Evolutionary conservation across 169 alveolate species (phyloP).

Genomic region (Ichthyophthirius multifiliis): DNA sequence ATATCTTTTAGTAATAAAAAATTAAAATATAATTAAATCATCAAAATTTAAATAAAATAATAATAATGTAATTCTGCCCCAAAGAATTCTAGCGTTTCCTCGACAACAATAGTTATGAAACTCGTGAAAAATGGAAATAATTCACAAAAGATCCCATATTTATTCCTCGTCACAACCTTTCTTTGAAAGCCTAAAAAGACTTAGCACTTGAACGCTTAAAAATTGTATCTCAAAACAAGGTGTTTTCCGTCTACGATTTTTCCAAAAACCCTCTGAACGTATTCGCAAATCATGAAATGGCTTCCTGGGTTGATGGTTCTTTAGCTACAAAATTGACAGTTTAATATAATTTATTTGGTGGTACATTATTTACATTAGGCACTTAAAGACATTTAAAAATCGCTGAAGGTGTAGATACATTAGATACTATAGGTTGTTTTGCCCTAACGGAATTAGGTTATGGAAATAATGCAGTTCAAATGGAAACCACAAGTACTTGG

Average conservation of each 20-base stretch:
- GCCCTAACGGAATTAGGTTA: constrained; percentile 78
- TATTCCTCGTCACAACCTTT: background rate
- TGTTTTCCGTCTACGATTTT: constrained; percentile 28
- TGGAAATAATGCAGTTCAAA: constrained; percentile 66
- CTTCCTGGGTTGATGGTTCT: constrained; percentile 17
- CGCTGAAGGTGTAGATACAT: constrained; percentile 26
- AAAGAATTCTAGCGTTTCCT: background rate
- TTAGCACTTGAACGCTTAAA: constrained; percentile 11
- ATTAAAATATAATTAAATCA: no score
- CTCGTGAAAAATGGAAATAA: constrained; percentile 19
- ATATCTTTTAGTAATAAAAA: no score
- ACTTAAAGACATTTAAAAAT: constrained; percentile 49
- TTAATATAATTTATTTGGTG: constrained; percentile 43
- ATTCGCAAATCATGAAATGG: constrained; percentile 35
- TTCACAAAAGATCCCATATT: background rate
- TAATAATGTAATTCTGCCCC: background rate
- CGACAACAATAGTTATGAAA: background rate
- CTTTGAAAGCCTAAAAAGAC: constrained; percentile 8
- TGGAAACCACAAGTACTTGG: constrained; percentile 67
- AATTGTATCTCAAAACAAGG: background rate
- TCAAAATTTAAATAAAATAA: no score
- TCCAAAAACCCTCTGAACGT: constrained; percentile 25
- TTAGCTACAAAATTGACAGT: constrained; percentile 42
- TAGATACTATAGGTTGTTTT: constrained; percentile 60
- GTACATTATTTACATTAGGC: constrained; percentile 43